Conservation (phyloP, 768 basidiomycete genomes). For the Leucocoprinus sp. region DNA sequence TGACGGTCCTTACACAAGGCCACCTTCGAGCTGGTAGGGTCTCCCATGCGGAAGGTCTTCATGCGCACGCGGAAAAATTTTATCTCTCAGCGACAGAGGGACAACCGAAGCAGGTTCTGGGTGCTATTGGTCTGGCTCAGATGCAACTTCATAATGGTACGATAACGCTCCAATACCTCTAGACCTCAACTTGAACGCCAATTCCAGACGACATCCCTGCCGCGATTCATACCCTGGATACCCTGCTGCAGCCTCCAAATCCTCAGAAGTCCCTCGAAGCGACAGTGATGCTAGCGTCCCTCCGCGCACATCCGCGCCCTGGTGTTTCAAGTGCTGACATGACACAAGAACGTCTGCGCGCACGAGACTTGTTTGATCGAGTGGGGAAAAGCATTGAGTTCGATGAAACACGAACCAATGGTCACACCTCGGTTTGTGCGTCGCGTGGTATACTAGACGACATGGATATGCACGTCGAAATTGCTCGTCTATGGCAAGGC, state of each 20-base stretch:
- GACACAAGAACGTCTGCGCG: slow-evolving; percentile 59
- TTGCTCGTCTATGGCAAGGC: slow-evolving; percentile 82
- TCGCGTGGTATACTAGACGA: slow-evolving; percentile 63
- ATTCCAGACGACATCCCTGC: slow-evolving; percentile 68
- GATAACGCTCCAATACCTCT: slow-evolving; percentile 8
- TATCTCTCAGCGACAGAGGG: slow-evolving; percentile 61
- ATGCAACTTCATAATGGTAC: slow-evolving; percentile 78
- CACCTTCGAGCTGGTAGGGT: slow-evolving; percentile 79
- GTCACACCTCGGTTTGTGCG: slow-evolving; percentile 27
- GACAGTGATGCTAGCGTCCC: slow-evolving; percentile 79
- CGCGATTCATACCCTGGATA: slow-evolving; percentile 81
- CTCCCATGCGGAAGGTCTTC: slow-evolving; percentile 60
- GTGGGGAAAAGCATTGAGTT: slow-evolving; percentile 57
- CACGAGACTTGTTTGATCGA: slow-evolving; percentile 77
- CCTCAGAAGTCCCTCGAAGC: slow-evolving; percentile 72
- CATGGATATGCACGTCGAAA: slow-evolving; percentile 83
- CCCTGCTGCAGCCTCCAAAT: slow-evolving; percentile 59
- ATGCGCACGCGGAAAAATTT: slow-evolving; percentile 60
- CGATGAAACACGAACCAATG: slow-evolving; percentile 45
- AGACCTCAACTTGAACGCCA: slow-evolving; percentile 1
- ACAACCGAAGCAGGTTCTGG: slow-evolving; percentile 66
- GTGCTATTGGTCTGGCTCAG: slow-evolving; percentile 80
- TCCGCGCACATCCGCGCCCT: slow-evolving; percentile 76
- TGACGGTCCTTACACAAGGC: slow-evolving; percentile 78
- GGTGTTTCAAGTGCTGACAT: slow-evolving; percentile 71